Evolutionary conservation across 2,329 filamentous ascomycete genomes (phyloP), one percentile per base, ranked within the genome.

Genomic region (Calonectria pteridis): DNA sequence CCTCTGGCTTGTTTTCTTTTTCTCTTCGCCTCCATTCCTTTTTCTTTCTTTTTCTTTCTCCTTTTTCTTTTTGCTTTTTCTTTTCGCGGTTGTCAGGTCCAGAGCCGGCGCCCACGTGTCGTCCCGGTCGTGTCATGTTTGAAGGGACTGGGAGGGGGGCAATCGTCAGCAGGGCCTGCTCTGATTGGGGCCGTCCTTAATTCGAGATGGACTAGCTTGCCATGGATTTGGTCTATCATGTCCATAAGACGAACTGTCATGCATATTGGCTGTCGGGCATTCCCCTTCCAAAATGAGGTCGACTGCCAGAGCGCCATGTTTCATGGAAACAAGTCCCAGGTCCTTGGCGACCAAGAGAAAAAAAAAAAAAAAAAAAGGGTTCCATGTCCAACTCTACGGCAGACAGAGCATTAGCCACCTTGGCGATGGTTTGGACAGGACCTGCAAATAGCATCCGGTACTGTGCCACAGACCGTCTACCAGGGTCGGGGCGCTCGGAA

Each of bases 101-200:
- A 71, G 63, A 75, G 71, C 67, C 53, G 65, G 71, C 63, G 67
- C 69, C 72, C 69, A 72, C 69, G 69, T 73, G 72, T 69, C 62
- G 35, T 74, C 68, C 68, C 70, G 31, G 73, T 69, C 72, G 72
- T 67, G 62, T 37, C 46, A 63, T 51, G 46, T 49, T 23, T 26
- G 64, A 50, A 64, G 37, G 37, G 65, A 63, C 53, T 23, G 28
- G 64, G 64, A 64, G 37, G 50, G 63, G 66, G 37, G 69, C 46
- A 69, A 55, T 62, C 37, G 63, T 49, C 49, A 65, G 43, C 63
- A 46, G 20, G 40, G 49, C 58, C 64, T 59, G 43, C 68, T 68
- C 66, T 73, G 23, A 73, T 63, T 65, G 53, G 67, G 58, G 59
- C 66, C 20, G 18, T 13, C 53, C 49, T 67, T 55, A 64, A 73